Evolutionary conservation across 148 eudicot genomes (phyloP), one percentile per base, ranked within the genome.

Genomic region (Bassia scoparia): DNA sequence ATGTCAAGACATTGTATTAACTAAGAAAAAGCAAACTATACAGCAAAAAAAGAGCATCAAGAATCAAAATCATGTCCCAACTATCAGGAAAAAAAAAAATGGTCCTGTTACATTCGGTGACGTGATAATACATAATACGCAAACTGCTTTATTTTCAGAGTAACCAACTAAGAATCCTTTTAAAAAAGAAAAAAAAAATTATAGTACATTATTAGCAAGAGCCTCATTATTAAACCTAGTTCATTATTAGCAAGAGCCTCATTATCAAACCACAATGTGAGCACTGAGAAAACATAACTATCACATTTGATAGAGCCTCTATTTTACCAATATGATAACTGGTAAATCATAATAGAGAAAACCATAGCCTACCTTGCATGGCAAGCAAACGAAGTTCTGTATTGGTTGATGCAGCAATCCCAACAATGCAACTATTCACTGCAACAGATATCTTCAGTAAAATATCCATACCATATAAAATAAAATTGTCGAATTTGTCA

Each of bases 321-420:
- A 64, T 64, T 49, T 5, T 8, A 37, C 26, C 31, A 60, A 29
- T 26, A 72, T 30, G 27, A 52, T n/a, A 61, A 48, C 20, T 49
- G 15, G 52, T 59, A n/a, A n/a, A n/a, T n/a, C n/a, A n/a, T n/a
- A 48, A 30, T 23, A 68, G n/a, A 43, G 70, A 50, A 61, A 35
- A 15, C 23, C 49, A 48, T 50, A 6, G 14, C 46, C 71, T 81
- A 93, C 98, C 98, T 86, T 95, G 84, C 84, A 88, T 78, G 18
- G 97, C 88, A 30, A 91, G 86, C 64, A 60, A 75, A 69, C 99
- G 93, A 76, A 95, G 86, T 70, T 86, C 89, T 67, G 88, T 77
- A 69, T 80, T 74, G 34, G 82, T 77, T 59, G 91, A 87, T 49
- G 82, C 78, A 43, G 89, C 89, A 38, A 74, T 78, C 67, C 82